Evolutionary conservation across 139 green algal genomes (phyloP).

Genomic region (Closterium sp.): DNA sequence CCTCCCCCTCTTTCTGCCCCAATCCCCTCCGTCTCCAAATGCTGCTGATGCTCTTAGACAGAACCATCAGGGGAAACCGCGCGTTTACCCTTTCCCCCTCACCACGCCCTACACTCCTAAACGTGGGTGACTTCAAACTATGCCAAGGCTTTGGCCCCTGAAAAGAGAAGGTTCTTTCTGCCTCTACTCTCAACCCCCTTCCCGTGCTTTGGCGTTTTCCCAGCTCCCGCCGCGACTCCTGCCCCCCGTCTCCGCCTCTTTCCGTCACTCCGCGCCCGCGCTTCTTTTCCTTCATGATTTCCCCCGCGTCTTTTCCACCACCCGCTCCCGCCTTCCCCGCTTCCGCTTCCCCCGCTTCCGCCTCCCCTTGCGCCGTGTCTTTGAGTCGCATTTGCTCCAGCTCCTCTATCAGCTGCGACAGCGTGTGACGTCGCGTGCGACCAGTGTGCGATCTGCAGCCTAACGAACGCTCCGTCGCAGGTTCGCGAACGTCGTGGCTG

Average conservation of each 20-base stretch:
- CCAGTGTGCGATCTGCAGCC: neutral
- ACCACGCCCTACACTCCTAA: neutral
- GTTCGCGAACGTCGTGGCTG: neutral
- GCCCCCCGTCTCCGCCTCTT: neutral
- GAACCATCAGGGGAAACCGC: neutral
- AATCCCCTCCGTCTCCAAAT: neutral
- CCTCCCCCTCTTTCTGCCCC: neutral
- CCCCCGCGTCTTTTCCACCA: neutral
- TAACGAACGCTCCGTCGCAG: neutral
- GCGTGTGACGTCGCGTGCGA: neutral
- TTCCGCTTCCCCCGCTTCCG: neutral
- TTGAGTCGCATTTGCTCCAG: neutral
- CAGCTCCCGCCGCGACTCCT: neutral
- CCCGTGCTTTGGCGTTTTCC: neutral
- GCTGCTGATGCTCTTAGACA: neutral
- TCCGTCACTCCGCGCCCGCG: neutral
- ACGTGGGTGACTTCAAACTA: neutral
- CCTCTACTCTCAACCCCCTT: neutral
- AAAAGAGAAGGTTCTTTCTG: neutral
- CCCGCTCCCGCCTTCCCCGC: neutral
- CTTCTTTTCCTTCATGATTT: neutral
- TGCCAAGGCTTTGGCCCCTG: neutral
- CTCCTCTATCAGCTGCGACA: neutral
- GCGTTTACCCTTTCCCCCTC: neutral
- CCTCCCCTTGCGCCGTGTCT: neutral